Base-by-base conservation (phyloP, 768 basidiomycete genomes). In the Calocera viscosa region DNA sequence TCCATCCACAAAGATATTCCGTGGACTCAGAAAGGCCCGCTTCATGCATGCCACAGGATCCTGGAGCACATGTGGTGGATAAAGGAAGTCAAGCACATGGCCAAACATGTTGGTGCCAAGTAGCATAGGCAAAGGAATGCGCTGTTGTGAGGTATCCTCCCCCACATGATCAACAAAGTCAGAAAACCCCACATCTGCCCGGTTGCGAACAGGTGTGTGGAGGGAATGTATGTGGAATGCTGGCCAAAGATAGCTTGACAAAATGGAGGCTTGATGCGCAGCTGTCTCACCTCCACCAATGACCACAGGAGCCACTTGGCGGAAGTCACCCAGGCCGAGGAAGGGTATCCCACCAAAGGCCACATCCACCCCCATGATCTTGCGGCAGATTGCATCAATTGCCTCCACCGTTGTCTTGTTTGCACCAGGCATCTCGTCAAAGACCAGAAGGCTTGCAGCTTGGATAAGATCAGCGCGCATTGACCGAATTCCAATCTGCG, bases 341-440 rank as follows among this genome's bases (percentile, higher is more conserved):
- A 79, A 66, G 16, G 74, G 67, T 64, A 77, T 80, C 0, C 77
- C 78, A 0, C 78, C 78, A 72, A 80, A 81, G 0, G 75, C 76
- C 16, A 67, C 40, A 43, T 75, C 65, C 12, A 26, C 74, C 2
- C 69, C 49, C 71, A 72, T 76, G 30, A 77, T 69, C 7, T 68
- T 69, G 2, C 73, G 73, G 32, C 73, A 75, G 0, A 74, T 70
- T 17, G 77, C 75, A 43, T 80, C 76, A 11, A 80, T 74, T 65
- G 78, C 78, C 11, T 68, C 64, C 0, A 78, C 64, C 0, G 75
- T 77, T 0, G 77, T 74, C 28, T 67, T 70, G 63, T 80, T 78
- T 17, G 75, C 77, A 76, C 79, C 79, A 0, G 80, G 79, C 2
- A 76, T 74, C 70, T 81, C 79, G 70, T 81, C 80, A 77, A 79